Percentiles rank a stretch among this genome's conserved stretches.
These are phyloP conservation scores for Sisymbrium irio DNA, from an alignment of 345 rosid genomes.

Conservation along the genomic window DNA sequence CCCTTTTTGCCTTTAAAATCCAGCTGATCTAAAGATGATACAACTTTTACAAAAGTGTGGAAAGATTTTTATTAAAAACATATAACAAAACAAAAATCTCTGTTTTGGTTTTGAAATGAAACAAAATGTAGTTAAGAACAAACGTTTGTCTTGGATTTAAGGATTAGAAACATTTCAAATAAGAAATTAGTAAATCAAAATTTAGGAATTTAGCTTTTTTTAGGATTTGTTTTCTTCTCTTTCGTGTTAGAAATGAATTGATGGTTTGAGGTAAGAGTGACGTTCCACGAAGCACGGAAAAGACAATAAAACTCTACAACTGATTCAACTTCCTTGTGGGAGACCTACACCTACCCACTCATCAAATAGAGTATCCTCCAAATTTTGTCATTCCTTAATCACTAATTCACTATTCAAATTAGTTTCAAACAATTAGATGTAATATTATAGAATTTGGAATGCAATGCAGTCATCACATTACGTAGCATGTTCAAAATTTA, in stretches of 20 bases:
- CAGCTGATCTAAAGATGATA: conserved; percentile 26
- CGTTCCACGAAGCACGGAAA: conserved; percentile 11
- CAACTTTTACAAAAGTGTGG: neutral
- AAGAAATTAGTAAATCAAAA: conserved; percentile 22
- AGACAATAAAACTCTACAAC: conserved; percentile 17
- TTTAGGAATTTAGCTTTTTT: conserved; percentile 14
- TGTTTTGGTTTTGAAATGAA: neutral
- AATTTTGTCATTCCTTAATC: too few species aligned
- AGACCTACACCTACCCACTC: conserved; percentile 18
- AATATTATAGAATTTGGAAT: too few species aligned
- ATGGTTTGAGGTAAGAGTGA: conserved; percentile 24
- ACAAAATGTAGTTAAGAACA: conserved; percentile 11
- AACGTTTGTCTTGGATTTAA: conserved; percentile 16
- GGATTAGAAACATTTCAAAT: conserved; percentile 5
- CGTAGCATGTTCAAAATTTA: too few species aligned
- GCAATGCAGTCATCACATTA: too few species aligned
- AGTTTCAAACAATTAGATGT: too few species aligned
- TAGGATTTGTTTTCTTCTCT: conserved; percentile 2
- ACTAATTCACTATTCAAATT: too few species aligned
- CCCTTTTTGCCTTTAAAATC: conserved; percentile 26
- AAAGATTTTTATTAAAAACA: neutral
- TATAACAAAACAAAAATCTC: neutral
- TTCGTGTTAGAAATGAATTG: conserved; percentile 10
- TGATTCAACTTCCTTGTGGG: conserved; percentile 13
- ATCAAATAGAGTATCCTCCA: neutral